Evolutionary conservation across 139 green algal species (phyloP).

Genomic region (Klebsormidium nitens): DNA sequence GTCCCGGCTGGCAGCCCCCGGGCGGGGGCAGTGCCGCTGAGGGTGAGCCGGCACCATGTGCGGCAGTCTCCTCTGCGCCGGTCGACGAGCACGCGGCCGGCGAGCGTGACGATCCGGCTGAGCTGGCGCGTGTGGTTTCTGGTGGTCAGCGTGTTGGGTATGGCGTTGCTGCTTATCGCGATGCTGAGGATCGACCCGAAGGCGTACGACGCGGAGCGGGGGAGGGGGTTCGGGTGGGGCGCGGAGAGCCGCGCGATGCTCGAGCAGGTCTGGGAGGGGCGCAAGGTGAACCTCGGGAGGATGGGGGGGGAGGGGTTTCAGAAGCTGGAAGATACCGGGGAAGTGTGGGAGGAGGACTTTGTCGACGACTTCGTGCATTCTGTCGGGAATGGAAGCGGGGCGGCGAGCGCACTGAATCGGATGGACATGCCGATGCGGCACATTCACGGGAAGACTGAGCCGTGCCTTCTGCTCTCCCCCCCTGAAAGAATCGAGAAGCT

Average conservation of each 20-base stretch:
- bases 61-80: no score
- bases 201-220: no score
- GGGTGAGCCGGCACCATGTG: no score
- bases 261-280: constrained; percentile 9
- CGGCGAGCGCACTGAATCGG: constrained; percentile 4
- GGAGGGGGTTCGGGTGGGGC: no score
- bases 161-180: no score
- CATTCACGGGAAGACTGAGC: constrained; percentile 5
- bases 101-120: no score
- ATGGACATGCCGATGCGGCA: constrained; percentile 20
- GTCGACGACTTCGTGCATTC: background rate
- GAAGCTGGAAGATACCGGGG: background rate
- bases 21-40: no score
- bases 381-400: background rate
- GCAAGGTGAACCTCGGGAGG: constrained; percentile 2
- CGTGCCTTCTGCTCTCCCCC: constrained; percentile 18
- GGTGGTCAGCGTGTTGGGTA: no score
- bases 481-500: constrained; percentile 3
- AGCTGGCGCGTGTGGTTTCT: no score
- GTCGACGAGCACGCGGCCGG: no score
- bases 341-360: background rate
- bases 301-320: background rate
- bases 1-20: no score
- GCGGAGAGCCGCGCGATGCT: constrained; percentile 6
- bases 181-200: no score